These are phyloP conservation scores for Endocalyx cinctus DNA, from an alignment of 2,329 filamentous ascomycete genomes.

Conservation along the genomic window DNA sequence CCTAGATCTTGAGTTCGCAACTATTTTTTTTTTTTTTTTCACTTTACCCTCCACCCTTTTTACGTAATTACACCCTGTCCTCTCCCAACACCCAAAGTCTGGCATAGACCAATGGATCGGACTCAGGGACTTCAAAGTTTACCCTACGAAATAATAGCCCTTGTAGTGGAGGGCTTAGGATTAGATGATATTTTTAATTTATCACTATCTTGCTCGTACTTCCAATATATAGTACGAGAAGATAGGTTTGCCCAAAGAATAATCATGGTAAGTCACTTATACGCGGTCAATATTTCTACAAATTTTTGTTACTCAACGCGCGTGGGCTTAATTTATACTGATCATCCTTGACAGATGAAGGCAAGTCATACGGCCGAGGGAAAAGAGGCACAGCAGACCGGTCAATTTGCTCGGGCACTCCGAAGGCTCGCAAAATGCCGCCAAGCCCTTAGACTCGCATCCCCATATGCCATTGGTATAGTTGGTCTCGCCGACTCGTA, in stretches of 20 bases:
- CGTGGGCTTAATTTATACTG: too few relatives aligned
- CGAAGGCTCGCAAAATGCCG: slow-evolving; percentile 56
- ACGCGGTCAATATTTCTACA: neutral
- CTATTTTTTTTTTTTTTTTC: too few relatives aligned
- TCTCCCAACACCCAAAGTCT: too few relatives aligned
- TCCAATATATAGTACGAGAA: slow-evolving; percentile 48
- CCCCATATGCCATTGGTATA: slow-evolving; percentile 57
- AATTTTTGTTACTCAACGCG: neutral
- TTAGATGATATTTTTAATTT: slow-evolving; percentile 56
- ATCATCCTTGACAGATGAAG: slow-evolving; percentile 24
- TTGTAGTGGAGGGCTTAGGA: slow-evolving; percentile 50
- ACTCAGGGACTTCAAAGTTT: slow-evolving; percentile 32
- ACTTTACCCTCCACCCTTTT: too few relatives aligned
- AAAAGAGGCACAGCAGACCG: slow-evolving; percentile 21
- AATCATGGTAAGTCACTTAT: slow-evolving; percentile 45
- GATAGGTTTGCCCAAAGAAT: slow-evolving; percentile 53
- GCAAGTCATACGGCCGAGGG: slow-evolving; percentile 28
- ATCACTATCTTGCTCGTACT: slow-evolving; percentile 44
- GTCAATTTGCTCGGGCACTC: slow-evolving; percentile 46
- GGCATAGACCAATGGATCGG: too few relatives aligned
- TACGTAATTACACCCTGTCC: too few relatives aligned
- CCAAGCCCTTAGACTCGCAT: slow-evolving; percentile 54
- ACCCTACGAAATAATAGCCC: slow-evolving; percentile 60
- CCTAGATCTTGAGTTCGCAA: too few relatives aligned
- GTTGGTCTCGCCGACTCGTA: slow-evolving; percentile 58